Evolutionary conservation across 257 asterid genomes (phyloP).

Genomic region (Przewalskia tangutica): DNA sequence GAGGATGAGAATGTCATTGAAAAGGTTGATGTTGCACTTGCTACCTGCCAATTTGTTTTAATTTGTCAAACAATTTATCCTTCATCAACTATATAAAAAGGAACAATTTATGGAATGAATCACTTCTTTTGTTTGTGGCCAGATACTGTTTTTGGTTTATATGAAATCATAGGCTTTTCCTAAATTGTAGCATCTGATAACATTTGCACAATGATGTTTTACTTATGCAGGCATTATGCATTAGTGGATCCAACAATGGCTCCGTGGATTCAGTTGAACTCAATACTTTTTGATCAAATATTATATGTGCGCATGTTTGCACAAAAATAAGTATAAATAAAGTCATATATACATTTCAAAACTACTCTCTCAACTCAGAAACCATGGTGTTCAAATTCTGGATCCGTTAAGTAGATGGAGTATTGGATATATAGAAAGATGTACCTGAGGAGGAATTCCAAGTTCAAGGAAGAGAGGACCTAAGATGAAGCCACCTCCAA

Average conservation of each 20-base stretch:
- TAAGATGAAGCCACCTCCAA: constrained; percentile 30
- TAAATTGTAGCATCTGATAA: background rate
- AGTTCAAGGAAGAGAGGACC: constrained; percentile 30
- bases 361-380: no score
- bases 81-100: background rate
- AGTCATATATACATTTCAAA: no score
- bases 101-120: background rate
- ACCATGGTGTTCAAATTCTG: no score
- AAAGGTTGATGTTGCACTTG: constrained; percentile 37
- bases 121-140: background rate
- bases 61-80: background rate
- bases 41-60: constrained; percentile 14
- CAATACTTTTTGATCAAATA: no score
- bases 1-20: constrained; percentile 31
- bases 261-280: no score
- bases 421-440: background rate
- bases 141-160: background rate
- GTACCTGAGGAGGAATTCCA: constrained; percentile 36
- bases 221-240: background rate
- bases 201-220: no score
- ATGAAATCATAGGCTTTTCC: no score
- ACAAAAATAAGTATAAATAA: no score
- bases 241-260: no score
- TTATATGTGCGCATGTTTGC: no score
- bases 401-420: no score